Conservation (phyloP, 257 asterid genomes). For the Orobanche coerulescens region DNA sequence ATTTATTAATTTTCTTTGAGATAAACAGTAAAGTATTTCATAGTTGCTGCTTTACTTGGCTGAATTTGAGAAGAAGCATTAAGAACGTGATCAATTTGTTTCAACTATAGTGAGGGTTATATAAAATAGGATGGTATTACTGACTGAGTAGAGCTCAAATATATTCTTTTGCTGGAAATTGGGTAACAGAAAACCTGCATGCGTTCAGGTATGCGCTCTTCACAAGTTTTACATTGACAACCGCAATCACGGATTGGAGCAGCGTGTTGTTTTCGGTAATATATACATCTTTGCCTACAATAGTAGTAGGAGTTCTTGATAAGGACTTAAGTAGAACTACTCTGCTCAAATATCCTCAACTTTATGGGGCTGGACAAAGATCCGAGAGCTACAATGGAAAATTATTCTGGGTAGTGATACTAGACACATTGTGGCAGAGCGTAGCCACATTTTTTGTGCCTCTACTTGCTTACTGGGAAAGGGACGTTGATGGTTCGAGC, state of each 20-base stretch:
- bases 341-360: slow-evolving; percentile 70
- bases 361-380: slow-evolving; percentile 85
- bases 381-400: slow-evolving; percentile 67
- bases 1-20: background rate
- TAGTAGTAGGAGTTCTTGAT: slow-evolving; percentile 77
- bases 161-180: background rate
- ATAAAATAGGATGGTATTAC: background rate
- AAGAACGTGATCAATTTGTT: too few relatives aligned
- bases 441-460: slow-evolving; percentile 63
- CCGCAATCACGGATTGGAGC: slow-evolving; percentile 98
- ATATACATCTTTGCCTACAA: slow-evolving; percentile 79
- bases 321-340: slow-evolving; percentile 75
- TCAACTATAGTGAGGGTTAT: too few relatives aligned
- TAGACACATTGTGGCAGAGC: slow-evolving; percentile 94
- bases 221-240: slow-evolving; percentile 75
- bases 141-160: background rate
- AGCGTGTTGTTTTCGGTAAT: slow-evolving; percentile 76
- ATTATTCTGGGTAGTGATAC: slow-evolving; percentile 70
- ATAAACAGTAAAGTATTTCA: slow-evolving; percentile 3
- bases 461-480: slow-evolving; percentile 66
- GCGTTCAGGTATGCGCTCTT: slow-evolving; percentile 70
- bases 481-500: slow-evolving; percentile 62
- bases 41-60: background rate
- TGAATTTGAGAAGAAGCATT: slow-evolving; percentile 2
- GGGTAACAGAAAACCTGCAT: slow-evolving; percentile 21